Evolutionary conservation across 2,329 filamentous ascomycete species (phyloP).

Genomic region (Calycina marina): DNA sequence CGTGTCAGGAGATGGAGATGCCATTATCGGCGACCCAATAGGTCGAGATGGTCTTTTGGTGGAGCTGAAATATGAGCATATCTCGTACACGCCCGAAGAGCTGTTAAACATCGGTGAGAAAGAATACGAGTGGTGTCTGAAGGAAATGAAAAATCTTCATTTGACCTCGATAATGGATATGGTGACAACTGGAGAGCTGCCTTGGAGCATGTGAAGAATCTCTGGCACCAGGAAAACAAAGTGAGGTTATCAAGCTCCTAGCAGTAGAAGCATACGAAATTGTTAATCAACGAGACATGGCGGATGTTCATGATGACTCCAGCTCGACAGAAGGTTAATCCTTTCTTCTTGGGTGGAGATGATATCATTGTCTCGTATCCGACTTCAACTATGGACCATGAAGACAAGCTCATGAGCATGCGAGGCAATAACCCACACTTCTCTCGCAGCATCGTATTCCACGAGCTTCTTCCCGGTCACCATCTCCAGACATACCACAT

Average conservation of each 20-base stretch:
- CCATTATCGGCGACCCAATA: constrained; percentile 40
- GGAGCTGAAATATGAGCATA: constrained; percentile 40
- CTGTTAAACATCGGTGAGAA: constrained; percentile 34
- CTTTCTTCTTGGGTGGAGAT: constrained; percentile 43
- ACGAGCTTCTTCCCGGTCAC: constrained; percentile 46
- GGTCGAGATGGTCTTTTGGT: constrained; percentile 34
- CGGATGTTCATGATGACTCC: constrained; percentile 42
- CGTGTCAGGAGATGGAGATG: constrained; percentile 27
- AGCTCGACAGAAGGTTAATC: constrained; percentile 36
- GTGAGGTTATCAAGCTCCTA: constrained; percentile 34
- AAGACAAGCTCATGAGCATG: constrained; percentile 42
- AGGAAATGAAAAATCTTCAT: constrained; percentile 37
- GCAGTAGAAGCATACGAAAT: constrained; percentile 36
- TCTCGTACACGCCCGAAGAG: constrained; percentile 42
- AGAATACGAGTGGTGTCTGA: constrained; percentile 40
- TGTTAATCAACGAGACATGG: constrained; percentile 36
- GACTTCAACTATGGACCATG: constrained; percentile 34
- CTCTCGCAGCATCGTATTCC: constrained; percentile 42
- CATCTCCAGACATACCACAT: constrained; percentile 37
- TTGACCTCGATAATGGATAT: constrained; percentile 29
- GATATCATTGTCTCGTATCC: constrained; percentile 42
- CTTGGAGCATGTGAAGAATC: constrained; percentile 39
- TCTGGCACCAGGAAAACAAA: constrained; percentile 38
- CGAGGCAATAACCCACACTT: constrained; percentile 44
- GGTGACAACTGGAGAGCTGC: constrained; percentile 35